Percentiles rank a stretch among this genome's conserved stretches.
These are phyloP conservation scores for Echites panduratus DNA, from an alignment of 257 asterid genomes.

Conservation along the genomic window DNA sequence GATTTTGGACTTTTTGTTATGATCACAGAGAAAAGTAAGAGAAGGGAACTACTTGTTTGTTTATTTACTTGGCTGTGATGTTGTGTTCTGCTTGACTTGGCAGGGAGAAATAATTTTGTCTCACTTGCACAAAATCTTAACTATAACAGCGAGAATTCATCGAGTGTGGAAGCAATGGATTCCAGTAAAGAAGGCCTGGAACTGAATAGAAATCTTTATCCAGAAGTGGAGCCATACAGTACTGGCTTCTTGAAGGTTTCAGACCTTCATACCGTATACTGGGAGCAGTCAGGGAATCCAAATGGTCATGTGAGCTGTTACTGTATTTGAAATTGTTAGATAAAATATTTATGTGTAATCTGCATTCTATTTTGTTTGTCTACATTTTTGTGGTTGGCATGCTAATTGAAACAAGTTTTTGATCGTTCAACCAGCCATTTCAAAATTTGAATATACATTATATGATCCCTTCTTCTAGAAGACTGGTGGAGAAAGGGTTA, in stretches of 20 bases:
- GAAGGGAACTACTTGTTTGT: not conserved
- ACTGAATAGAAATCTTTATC: conserved; percentile 45
- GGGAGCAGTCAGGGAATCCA: conserved; percentile 96
- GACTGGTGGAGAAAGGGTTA: not conserved
- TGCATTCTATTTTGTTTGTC: not conserved
- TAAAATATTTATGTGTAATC: not conserved
- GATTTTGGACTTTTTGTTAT: not conserved
- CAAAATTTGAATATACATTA: too few relatives aligned
- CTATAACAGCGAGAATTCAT: conserved; percentile 26
- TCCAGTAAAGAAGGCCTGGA: conserved; percentile 28
- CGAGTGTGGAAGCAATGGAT: conserved; percentile 41
- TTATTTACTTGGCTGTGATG: not conserved
- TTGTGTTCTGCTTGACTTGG: conserved; percentile 20
- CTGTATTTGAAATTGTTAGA: not conserved
- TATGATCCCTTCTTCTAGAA: not conserved
- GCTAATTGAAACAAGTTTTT: not conserved
- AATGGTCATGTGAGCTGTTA: conserved; percentile 72
- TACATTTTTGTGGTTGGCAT: not conserved
- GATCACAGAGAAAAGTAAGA: not conserved
- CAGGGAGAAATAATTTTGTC: conserved; percentile 41
- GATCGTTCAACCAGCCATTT: not conserved
- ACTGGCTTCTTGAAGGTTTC: conserved; percentile 85
- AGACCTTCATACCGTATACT: conserved; percentile 72
- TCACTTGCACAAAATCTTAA: conserved; percentile 20
- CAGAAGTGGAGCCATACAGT: conserved; percentile 71